Evolutionary conservation across 257 asterid genomes (phyloP).

Genomic region (Przewalskia tangutica): DNA sequence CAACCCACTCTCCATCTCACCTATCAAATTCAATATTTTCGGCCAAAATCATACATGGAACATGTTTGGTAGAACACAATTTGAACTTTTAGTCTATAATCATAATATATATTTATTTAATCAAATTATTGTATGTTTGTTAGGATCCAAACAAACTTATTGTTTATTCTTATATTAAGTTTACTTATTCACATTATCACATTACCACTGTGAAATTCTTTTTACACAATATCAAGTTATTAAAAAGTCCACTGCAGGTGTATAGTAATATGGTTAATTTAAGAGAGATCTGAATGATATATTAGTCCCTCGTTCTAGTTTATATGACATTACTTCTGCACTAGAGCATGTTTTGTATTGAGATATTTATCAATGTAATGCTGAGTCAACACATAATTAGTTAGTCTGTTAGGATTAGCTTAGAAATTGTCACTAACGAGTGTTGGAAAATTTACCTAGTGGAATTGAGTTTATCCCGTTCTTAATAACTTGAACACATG

Average conservation of each 20-base stretch:
- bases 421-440: too few species aligned
- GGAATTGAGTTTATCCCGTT: too few species aligned
- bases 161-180: not conserved
- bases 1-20: not conserved
- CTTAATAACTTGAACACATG: too few species aligned
- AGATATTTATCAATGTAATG: too few species aligned
- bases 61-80: not conserved
- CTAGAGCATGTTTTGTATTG: too few species aligned
- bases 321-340: too few species aligned
- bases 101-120: not conserved
- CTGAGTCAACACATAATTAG: too few species aligned
- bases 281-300: too few species aligned
- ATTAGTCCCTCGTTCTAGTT: too few species aligned
- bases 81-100: not conserved
- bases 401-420: too few species aligned
- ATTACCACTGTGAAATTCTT: not conserved
- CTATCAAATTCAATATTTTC: not conserved
- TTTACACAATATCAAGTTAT: not conserved
- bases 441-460: too few species aligned
- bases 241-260: not conserved
- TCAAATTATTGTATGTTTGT: not conserved
- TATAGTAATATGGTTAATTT: not conserved
- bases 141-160: not conserved
- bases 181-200: not conserved
- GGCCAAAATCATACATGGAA: not conserved